Base-by-base conservation (phyloP, 768 basidiomycete species). In the Collybia sordida region DNA sequence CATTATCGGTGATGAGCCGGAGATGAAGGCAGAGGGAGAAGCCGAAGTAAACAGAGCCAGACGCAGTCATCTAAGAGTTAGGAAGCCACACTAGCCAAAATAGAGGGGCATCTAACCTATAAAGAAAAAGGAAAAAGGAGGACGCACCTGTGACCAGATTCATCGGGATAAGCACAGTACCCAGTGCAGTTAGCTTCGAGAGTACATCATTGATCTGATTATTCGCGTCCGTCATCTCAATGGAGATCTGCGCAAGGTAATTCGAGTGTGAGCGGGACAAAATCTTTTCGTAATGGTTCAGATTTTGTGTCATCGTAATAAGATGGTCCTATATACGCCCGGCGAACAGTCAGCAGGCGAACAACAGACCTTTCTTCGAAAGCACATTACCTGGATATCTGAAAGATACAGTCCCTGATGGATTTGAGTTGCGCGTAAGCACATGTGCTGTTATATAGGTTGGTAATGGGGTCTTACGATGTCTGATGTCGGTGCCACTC, bases 201-300 rank as follows among this genome's bases (percentile, higher is more conserved):
- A 98, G 82, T 2, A 99, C 97, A 64, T 98, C 94, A 71, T 99
- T 99, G 74, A 98, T 99, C 73, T 98, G 94, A 68, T 99, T 99
- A 72, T 99, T 99, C 36, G 97, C 97, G 61, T 98, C 95, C 28
- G 93, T 96, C 96, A 98, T 99, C 74, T 98, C 97, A 70, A 99
- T 98, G 37, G 94, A 97, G 59, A 99, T 99, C 63, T 98, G 97
- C 1, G 97, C 97, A 44, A 99, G 86, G 72, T 99, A 99, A 66
- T 99, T 99, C 31, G 95, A 98, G 69, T 99, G 97, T 35, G 96
- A 98, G 35, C 97, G 87, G 3, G 96, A 98, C 7, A 99, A 78
- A 63, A 99, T 98, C 77, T 98, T 99, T 66, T 99, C 97, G 75
- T 98, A 99, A 70, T 98, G 97, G 66, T 98, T 99, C 78, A 99